A percentile compares a stretch with the other conserved stretches of the same genome.
phyloP scores from a whole-genome alignment of 192 early-diverging fungal species.

The Dissophora globulifera region DNA sequence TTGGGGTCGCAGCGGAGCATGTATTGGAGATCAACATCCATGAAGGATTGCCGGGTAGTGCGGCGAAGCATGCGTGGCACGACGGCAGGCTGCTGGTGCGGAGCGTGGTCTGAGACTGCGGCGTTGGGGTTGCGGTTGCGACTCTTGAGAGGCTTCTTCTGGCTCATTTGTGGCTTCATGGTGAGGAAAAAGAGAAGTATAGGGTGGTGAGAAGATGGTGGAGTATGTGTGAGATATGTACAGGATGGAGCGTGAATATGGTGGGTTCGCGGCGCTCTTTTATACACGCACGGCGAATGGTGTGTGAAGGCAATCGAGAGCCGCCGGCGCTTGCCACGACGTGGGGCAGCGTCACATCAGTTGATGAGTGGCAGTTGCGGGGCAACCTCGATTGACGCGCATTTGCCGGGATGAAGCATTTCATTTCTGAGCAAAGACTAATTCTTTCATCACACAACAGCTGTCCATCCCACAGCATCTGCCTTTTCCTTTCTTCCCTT shows the following conservation, averaged over 20 bases:
- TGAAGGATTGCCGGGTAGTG: constrained; percentile 41
- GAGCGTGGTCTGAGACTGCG: no score
- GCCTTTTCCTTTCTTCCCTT: neutral
- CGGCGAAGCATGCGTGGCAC: constrained; percentile 42
- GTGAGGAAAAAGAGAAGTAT: neutral
- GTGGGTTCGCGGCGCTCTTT: no score
- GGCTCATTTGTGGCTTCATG: constrained; percentile 45
- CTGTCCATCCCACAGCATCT: neutral
- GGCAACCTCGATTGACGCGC: no score
- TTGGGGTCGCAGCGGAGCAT: constrained; percentile 35
- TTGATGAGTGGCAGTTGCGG: no score
- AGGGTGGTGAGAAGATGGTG: neutral
- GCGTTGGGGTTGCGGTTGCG: constrained; percentile 18
- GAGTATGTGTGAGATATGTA: neutral
- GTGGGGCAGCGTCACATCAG: no score
- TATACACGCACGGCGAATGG: no score
- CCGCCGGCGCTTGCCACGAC: no score
- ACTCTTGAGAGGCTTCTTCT: constrained; percentile 29
- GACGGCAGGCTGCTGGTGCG: neutral
- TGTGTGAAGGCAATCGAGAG: no score
- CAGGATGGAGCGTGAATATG: no score
- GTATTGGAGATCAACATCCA: constrained; percentile 51
- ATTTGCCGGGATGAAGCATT: no score
- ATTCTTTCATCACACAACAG: no score
- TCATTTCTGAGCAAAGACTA: no score